These are phyloP conservation scores for Bipolaris bicolor DNA, from an alignment of 2,329 filamentous ascomycete species.

Conservation along the genomic window DNA sequence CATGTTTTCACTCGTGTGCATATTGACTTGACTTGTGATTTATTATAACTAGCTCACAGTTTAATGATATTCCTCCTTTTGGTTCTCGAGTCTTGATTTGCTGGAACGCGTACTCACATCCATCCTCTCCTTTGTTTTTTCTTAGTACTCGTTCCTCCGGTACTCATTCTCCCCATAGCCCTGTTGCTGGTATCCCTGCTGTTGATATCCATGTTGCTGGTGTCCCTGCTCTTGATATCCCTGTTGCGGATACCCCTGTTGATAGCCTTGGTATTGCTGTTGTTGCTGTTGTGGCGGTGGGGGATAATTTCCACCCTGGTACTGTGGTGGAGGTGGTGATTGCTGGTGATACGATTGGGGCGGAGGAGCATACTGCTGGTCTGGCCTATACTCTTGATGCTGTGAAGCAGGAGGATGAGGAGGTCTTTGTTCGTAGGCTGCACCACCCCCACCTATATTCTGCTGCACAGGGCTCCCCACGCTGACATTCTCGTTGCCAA, in stretches of 20 bases:
- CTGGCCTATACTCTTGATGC: constrained; percentile 11
- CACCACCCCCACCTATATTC: constrained; percentile 18
- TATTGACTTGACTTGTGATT: too few species aligned
- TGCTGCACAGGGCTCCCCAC: constrained; percentile 31
- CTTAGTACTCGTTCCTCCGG: constrained; percentile 17
- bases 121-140: background rate
- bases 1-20: too few species aligned
- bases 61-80: background rate
- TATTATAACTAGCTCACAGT: too few species aligned
- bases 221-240: background rate
- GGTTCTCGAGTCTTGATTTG: background rate
- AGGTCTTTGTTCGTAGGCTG: constrained; percentile 3
- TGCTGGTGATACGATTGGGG: constrained; percentile 7
- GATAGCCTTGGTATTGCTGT: background rate
- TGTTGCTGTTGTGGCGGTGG: background rate
- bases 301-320: constrained; percentile 3
- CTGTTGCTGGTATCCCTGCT: constrained; percentile 15
- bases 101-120: background rate
- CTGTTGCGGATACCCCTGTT: background rate
- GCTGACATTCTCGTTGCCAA: constrained; percentile 40
- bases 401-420: constrained; percentile 14
- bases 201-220: constrained; percentile 8
- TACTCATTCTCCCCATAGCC: constrained; percentile 16
- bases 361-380: constrained; percentile 7
- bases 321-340: constrained; percentile 1